Conservation (phyloP, 768 basidiomycete species). For the Naganishia antarctica region DNA sequence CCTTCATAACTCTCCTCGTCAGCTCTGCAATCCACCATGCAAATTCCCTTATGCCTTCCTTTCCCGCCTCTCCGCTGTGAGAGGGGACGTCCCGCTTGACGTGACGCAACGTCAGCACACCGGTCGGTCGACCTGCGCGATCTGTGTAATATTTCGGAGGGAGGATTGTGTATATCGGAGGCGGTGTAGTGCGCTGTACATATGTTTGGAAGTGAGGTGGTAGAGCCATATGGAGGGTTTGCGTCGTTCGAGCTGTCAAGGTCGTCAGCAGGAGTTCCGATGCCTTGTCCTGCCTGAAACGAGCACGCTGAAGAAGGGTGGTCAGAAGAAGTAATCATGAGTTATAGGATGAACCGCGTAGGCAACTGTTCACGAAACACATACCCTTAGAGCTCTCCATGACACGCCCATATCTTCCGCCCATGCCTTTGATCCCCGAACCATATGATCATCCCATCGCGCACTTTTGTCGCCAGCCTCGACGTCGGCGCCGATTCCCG, state of each 20-base stretch:
- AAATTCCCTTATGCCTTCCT: conserved; percentile 41
- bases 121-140: conserved; percentile 37
- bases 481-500: background rate
- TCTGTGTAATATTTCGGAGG: conserved; percentile 40
- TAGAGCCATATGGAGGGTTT: background rate
- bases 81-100: conserved; percentile 34
- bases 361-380: background rate
- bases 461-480: background rate
- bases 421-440: conserved; percentile 14
- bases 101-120: conserved; percentile 38
- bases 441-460: conserved; percentile 16
- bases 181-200: background rate
- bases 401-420: conserved; percentile 16
- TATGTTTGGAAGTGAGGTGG: conserved; percentile 5
- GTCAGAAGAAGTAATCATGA: background rate
- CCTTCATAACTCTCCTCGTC: conserved; percentile 36
- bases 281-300: conserved; percentile 20
- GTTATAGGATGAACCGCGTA: background rate
- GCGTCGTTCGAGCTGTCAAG: background rate
- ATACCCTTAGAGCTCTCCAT: conserved; percentile 24
- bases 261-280: conserved; percentile 15
- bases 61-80: conserved; percentile 18
- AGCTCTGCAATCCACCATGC: conserved; percentile 46
- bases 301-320: conserved; percentile 1
- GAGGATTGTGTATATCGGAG: conserved; percentile 41